phyloP scores from a whole-genome alignment of 139 green algal species.

The Chlorella sp. region DNA sequence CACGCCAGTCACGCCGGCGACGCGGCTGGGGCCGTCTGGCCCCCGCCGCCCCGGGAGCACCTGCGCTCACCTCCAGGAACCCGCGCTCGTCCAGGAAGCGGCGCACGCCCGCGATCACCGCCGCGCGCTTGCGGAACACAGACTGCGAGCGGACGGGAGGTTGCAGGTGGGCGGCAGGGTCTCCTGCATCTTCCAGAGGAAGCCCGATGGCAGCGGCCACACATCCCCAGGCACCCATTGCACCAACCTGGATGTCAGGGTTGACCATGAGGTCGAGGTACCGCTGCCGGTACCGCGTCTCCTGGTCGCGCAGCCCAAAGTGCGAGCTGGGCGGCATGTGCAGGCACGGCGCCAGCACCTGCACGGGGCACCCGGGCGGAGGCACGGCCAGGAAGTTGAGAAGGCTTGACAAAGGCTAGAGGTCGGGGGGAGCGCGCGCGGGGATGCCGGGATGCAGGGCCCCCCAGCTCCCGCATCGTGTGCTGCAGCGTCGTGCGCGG shows the following conservation, averaged over 20 bases:
- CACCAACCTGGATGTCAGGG: constrained; percentile 21
- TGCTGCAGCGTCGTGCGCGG: no score
- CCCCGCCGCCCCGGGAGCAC: no score
- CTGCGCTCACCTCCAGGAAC: constrained; percentile 91
- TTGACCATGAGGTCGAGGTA: constrained; percentile 99
- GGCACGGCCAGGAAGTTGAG: background rate
- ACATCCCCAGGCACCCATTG: no score
- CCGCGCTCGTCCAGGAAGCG: constrained; percentile 86
- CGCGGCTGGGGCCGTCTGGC: no score
- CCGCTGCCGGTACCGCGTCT: constrained; percentile 96
- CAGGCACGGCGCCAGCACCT: constrained; percentile 93
- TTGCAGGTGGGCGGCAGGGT: background rate
- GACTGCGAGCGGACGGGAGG: constrained; percentile 45
- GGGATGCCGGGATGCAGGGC: no score
- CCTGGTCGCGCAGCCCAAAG: constrained; percentile 88
- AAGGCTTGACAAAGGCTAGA: no score
- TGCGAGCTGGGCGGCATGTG: constrained; percentile 92
- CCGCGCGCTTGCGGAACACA: constrained; percentile 85
- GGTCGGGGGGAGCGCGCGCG: no score
- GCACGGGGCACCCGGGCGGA: constrained; percentile 9
- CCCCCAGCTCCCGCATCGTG: no score
- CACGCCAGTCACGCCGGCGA: no score
- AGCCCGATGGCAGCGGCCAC: no score
- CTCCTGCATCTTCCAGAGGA: background rate
- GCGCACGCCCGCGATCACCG: constrained; percentile 90